phyloP scores from a whole-genome alignment of 2,329 filamentous ascomycete genomes.

The Pyrenochaeta sp. region DNA sequence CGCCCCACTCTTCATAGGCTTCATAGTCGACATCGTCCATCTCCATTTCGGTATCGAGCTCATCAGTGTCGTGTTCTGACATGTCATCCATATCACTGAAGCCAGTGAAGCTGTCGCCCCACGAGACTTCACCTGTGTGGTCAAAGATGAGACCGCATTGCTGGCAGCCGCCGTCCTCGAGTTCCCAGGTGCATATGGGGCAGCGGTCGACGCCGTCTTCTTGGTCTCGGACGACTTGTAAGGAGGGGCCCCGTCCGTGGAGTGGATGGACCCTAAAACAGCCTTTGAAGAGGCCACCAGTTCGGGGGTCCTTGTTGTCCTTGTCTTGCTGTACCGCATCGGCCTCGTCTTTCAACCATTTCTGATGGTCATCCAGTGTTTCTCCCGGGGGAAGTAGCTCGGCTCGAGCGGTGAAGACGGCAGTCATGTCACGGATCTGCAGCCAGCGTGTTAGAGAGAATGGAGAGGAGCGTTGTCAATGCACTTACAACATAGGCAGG shows the following conservation, averaged over 20 bases:
- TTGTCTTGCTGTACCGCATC: conserved; percentile 67
- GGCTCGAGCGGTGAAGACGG: conserved; percentile 65
- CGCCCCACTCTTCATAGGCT: conserved; percentile 42
- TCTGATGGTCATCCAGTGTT: conserved; percentile 66
- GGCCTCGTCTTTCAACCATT: conserved; percentile 66
- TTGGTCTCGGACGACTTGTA: conserved; percentile 60
- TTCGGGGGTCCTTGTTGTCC: conserved; percentile 56
- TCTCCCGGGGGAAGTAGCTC: conserved; percentile 70
- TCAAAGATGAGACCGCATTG: conserved; percentile 62
- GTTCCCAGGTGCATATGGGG: conserved; percentile 68
- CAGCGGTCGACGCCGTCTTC: conserved; percentile 69
- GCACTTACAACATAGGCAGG: conserved; percentile 68
- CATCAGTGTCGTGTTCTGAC: conserved; percentile 49
- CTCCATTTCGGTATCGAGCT: conserved; percentile 52
- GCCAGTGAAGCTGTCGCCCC: conserved; percentile 48
- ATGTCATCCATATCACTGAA: conserved; percentile 57
- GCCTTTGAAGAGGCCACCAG: conserved; percentile 70
- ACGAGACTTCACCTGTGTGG: conserved; percentile 52
- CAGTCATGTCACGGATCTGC: conserved; percentile 69
- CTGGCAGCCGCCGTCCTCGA: conserved; percentile 66
- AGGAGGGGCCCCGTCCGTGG: conserved; percentile 27
- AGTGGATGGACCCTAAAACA: conserved; percentile 55
- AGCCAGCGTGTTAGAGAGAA: conserved; percentile 4
- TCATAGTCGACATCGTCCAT: conserved; percentile 49
- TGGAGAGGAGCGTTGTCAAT: not conserved